These are phyloP conservation scores for Pisolithus tinctorius DNA, from an alignment of 768 basidiomycete genomes.

Conservation along the genomic window DNA sequence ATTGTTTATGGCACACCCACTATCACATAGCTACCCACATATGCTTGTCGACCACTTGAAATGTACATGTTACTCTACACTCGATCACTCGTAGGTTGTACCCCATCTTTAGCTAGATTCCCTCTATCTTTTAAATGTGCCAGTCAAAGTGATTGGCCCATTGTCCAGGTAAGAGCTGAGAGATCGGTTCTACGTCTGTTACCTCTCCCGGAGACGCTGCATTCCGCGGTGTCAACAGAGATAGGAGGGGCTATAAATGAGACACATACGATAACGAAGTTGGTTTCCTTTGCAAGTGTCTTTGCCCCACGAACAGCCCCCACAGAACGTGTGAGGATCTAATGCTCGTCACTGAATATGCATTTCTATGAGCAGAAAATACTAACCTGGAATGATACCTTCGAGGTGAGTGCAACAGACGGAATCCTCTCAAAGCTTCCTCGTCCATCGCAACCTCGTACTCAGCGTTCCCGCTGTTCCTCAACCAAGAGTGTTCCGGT, in stretches of 20 bases:
- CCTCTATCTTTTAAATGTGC: slow-evolving; percentile 49
- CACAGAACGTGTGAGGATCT: slow-evolving; percentile 93
- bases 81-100: too few relatives aligned
- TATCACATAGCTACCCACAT: too few relatives aligned
- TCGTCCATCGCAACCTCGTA: slow-evolving; percentile 94
- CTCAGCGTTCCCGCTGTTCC: slow-evolving; percentile 80
- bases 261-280: slow-evolving; percentile 81
- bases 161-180: slow-evolving; percentile 79
- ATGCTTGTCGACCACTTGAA: too few relatives aligned
- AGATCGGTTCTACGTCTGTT: slow-evolving; percentile 98
- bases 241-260: slow-evolving; percentile 1
- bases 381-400: slow-evolving; percentile 33
- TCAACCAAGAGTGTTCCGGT: too few relatives aligned
- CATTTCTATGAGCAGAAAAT: slow-evolving; percentile 24
- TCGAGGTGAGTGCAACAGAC: slow-evolving; percentile 84
- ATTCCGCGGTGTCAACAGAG: not conserved
- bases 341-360: slow-evolving; percentile 50
- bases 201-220: slow-evolving; percentile 92
- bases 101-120: too few relatives aligned
- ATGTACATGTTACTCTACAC: too few relatives aligned
- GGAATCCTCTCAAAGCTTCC: slow-evolving; percentile 87
- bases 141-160: slow-evolving; percentile 94
- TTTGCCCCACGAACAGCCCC: slow-evolving; percentile 82
- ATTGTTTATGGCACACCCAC: too few relatives aligned
- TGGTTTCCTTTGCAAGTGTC: slow-evolving; percentile 73